A percentile compares a stretch with the other conserved stretches of the same genome.
These are phyloP conservation scores for Stipa capillata DNA, from an alignment of 176 grass and related monocot species.

Conservation along the genomic window DNA sequence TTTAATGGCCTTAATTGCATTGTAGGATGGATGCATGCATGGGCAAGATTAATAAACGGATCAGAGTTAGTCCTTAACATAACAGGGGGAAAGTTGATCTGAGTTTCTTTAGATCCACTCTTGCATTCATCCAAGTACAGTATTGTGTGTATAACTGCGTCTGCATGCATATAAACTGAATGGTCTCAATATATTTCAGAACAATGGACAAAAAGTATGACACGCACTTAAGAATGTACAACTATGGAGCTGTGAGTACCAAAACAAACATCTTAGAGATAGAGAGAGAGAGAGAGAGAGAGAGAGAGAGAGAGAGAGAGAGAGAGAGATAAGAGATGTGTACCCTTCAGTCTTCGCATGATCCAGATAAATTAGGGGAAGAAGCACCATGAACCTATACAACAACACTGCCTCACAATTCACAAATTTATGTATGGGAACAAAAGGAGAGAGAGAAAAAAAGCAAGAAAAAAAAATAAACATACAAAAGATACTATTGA, in stretches of 20 bases:
- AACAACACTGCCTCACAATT: slow-evolving; percentile 29
- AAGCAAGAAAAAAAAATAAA: neutral
- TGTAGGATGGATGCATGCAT: neutral
- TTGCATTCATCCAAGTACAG: neutral
- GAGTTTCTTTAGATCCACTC: neutral
- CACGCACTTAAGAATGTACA: too few species aligned
- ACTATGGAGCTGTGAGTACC: neutral
- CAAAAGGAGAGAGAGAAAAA: neutral
- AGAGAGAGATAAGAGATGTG: too few species aligned
- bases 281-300: neutral
- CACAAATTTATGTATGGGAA: slow-evolving; percentile 41
- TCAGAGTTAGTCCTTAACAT: neutral
- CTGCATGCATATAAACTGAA: too few species aligned
- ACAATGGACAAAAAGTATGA: neutral
- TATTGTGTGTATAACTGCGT: neutral
- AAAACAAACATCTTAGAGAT: neutral
- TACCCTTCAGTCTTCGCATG: neutral
- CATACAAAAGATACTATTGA: slow-evolving; percentile 10
- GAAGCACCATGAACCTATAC: slow-evolving; percentile 33
- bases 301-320: too few species aligned
- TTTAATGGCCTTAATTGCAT: slow-evolving; percentile 29
- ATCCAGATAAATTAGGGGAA: slow-evolving; percentile 6
- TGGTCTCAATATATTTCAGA: neutral
- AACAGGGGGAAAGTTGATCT: neutral
- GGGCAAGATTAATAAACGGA: neutral